These are phyloP conservation scores for Boletus rubescentipes DNA, from an alignment of 768 basidiomycete genomes.

Conservation along the genomic window DNA sequence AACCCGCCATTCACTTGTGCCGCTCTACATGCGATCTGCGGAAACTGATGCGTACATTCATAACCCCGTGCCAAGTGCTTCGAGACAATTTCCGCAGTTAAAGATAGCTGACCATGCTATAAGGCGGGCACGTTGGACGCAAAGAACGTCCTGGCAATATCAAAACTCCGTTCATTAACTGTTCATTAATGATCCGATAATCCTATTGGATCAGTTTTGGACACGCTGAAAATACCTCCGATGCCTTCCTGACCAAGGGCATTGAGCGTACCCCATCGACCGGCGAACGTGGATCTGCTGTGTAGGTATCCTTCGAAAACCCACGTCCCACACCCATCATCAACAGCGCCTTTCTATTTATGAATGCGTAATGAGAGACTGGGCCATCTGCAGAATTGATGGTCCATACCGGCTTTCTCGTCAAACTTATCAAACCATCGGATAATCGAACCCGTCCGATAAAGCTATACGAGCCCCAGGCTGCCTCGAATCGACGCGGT, in stretches of 20 bases:
- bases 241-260: conserved; percentile 35
- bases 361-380: not conserved
- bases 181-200: conserved; percentile 29
- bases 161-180: conserved; percentile 27
- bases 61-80: conserved; percentile 15
- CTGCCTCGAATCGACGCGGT: conserved; percentile 48
- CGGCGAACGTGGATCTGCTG: conserved; percentile 49
- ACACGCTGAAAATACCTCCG: conserved; percentile 59
- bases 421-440: conserved; percentile 60
- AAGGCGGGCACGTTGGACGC: not conserved
- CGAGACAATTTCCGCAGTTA: conserved; percentile 27
- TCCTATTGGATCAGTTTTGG: conserved; percentile 36
- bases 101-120: conserved; percentile 6
- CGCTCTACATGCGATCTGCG: conserved; percentile 18
- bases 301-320: conserved; percentile 56
- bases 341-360: conserved; percentile 40
- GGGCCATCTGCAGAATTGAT: conserved; percentile 6
- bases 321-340: conserved; percentile 48
- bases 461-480: conserved; percentile 68
- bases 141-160: conserved; percentile 4
- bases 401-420: conserved; percentile 56
- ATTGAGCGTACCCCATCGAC: conserved; percentile 48
- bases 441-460: conserved; percentile 52
- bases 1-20: conserved; percentile 3
- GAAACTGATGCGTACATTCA: conserved; percentile 6